Base-by-base conservation (phyloP, 371 early-diverging fungal genomes). In the Circinella minor region DNA sequence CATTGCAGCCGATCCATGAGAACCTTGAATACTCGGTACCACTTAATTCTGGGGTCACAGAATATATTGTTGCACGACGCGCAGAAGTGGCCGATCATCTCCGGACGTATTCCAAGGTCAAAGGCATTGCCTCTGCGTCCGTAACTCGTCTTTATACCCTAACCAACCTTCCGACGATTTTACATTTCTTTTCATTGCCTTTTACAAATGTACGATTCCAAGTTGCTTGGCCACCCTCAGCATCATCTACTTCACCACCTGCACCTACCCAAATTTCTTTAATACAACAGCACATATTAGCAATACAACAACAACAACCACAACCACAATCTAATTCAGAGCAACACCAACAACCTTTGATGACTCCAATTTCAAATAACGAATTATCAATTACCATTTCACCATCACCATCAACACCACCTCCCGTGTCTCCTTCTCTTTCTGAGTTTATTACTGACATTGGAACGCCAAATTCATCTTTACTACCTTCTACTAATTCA, bases 101-200 rank as follows among this genome's bases (percentile, higher is more conserved):
- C 27, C 76, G 82, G 10, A 79, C 82, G 0, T 77, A 70, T 67
- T 47, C 76, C 43, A 83, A 83, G 63, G 70, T 74, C 54, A 80
- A 80, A 61, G 76, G 78, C 18, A 69, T 69, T 34, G 71, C 76
- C 3, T 77, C 81, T 34, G 74, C 74, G 9, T 77, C 81, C 7
- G 75, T 73, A 9, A 77, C 79, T 14, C 81, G 83, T 47, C 75
- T 83, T 34, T 83, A 83, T 72, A 83, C 83, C 65, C 71, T 83
- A 8, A 70, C 77, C 15, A 83, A 73, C 48, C 61, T 83, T 38
- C 83, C 83, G 4, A 65, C 57, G 4, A 79, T 78, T 3, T 67
- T 71, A 51, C 63, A 63, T 17, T 71, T 75, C 43, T 64, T 83
- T 55, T 68, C 67, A 13, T 55, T 81, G 18, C 74, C 80, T 14